Conservation (phyloP, 441 rosid species). For the Capsella rubella region DNA sequence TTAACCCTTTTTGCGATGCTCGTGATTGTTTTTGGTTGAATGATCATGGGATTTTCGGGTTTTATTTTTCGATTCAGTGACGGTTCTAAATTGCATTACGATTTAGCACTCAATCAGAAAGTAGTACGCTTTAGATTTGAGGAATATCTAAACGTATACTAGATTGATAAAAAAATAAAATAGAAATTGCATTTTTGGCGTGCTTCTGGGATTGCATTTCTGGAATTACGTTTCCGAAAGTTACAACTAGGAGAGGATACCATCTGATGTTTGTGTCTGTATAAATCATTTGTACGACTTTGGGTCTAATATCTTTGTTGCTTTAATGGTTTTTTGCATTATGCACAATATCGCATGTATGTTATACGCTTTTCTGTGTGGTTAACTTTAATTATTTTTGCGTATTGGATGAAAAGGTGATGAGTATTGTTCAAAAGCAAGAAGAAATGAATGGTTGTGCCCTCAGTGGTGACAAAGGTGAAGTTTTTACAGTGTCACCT, state of each 20-base stretch:
- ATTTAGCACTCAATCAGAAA: slow-evolving; percentile 20
- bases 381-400: neutral
- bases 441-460: slow-evolving; percentile 50
- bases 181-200: neutral
- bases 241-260: neutral
- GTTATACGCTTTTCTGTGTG: neutral
- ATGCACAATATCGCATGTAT: slow-evolving; percentile 6
- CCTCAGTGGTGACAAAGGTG: slow-evolving; percentile 64
- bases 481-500: slow-evolving; percentile 53
- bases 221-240: slow-evolving; percentile 25
- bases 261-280: slow-evolving; percentile 5
- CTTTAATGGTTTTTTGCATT: slow-evolving; percentile 6
- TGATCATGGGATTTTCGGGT: slow-evolving; percentile 6
- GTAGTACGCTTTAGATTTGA: slow-evolving; percentile 10
- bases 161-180: neutral
- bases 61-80: slow-evolving; percentile 12
- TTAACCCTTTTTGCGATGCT: slow-evolving; percentile 15
- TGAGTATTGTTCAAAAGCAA: slow-evolving; percentile 29
- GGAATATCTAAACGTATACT: slow-evolving; percentile 3
- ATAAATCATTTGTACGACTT: neutral
- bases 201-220: slow-evolving; percentile 24
- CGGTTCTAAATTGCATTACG: neutral
- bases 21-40: slow-evolving; percentile 13
- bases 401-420: slow-evolving; percentile 35
- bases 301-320: slow-evolving; percentile 1